A percentile compares a stretch with the other conserved stretches of the same genome.
These are phyloP conservation scores for Cucumis hystrix DNA, from an alignment of 306 rosid species.

Conservation along the genomic window DNA sequence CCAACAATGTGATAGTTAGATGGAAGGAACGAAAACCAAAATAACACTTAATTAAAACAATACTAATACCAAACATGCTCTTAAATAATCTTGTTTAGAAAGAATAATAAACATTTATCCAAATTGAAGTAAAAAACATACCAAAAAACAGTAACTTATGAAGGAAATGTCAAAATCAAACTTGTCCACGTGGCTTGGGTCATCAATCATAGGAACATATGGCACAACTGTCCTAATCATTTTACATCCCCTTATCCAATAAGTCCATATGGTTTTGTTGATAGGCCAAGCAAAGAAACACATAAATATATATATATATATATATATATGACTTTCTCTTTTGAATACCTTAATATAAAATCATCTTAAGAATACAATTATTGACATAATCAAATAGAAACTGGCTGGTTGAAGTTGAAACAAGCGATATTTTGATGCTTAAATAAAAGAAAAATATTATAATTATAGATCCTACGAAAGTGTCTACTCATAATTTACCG, in stretches of 20 bases:
- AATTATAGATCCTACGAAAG: too few relatives aligned
- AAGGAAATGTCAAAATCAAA: background rate
- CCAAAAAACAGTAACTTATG: background rate
- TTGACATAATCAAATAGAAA: background rate
- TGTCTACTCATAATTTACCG: too few relatives aligned
- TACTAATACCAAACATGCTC: too few relatives aligned
- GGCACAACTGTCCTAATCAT: slow-evolving; percentile 8
- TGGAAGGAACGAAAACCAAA: too few relatives aligned
- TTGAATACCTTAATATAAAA: too few relatives aligned
- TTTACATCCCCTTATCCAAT: background rate
- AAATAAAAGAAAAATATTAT: too few relatives aligned
- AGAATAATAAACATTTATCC: background rate
- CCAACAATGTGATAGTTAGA: too few relatives aligned
- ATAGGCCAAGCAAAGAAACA: background rate
- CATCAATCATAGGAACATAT: slow-evolving; percentile 4
- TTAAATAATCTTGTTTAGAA: too few relatives aligned
- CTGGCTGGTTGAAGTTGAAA: background rate
- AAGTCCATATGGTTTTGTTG: background rate
- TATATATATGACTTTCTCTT: background rate
- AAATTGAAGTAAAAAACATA: background rate
- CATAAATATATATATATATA: background rate
- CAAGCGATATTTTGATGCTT: too few relatives aligned
- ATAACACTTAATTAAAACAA: too few relatives aligned
- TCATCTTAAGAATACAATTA: background rate
- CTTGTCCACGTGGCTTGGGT: background rate